Base-by-base conservation (phyloP, 768 basidiomycete species). In the Xerocomellus intermedius region DNA sequence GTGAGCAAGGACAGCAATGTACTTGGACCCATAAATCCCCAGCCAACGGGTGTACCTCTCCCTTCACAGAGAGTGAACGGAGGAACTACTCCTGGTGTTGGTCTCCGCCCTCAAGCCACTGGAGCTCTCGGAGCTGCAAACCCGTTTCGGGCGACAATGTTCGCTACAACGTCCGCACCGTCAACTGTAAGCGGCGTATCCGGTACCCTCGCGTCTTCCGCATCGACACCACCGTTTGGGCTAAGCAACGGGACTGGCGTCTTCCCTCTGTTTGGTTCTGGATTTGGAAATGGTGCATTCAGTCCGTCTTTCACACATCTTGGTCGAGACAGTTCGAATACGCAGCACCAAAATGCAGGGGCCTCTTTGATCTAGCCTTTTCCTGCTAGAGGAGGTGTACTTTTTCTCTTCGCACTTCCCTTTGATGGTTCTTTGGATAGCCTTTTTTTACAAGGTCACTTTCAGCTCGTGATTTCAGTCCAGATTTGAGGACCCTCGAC, bases 81-180 rank as follows among this genome's bases (percentile, higher is more conserved):
- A 42, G 64, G 59, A 44, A 53, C 58, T 26, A 68, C 73, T 0
- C 55, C 79, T n/a, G 83, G 82, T 26, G 73, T 76, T 37, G 68
- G 66, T 19, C 73, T 86, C 30, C 74, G 85, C 45, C 82, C 85
- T 14, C 85, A 87, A 63, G 77, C 79, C 59, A 87, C 85, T 21
- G 85, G 85, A 3, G 54, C 71, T 44, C 66, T 74, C 14, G 77
- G 76, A 7, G 72, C 63, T 19, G 81, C 81, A 4, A 86, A 86
- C 55, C 85, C 85, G n/a, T 86, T 86, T 70, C 78, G 85, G 48
- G 79, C 81, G 12, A 84, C 84, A 3, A 84, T 84, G 82, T 77
- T 80, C 50, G 65, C 76, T 33, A 60, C 76, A 6, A 63, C 66
- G 8, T 66, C 72, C 8, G 64, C 68, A 37, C 30, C 58, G 6